Base-by-base conservation (phyloP, 1,284 basidiomycete genomes). In the Ustilago crameri region DNA sequence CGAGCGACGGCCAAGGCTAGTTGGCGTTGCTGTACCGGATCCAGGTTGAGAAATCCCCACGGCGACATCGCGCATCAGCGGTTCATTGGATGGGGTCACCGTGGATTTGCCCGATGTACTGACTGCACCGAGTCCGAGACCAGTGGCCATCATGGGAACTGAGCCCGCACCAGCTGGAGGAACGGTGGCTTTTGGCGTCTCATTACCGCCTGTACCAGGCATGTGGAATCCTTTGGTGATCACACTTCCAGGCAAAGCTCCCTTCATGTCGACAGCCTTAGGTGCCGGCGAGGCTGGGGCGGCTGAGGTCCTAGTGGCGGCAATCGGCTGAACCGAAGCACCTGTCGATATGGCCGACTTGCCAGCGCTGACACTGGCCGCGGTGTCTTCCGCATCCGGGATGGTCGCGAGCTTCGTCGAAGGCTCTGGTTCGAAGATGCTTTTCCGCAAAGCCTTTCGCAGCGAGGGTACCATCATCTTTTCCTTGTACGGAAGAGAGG, bases 401-500 rank as follows among this genome's bases (percentile, higher is more conserved):
- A 74, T 74, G 8, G 71, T 74, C 17, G 50, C 71, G 12, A 74
- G 66, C 59, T 66, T 74, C 14, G 50, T 49, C 17, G 41, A 32
- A 20, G 51, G 46, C 30, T 57, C 59, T 17, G 64, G 57, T 38
- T 72, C 65, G 27, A 55, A 63, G 52, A 61, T 68, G 46, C 66
- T 74, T 15, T 46, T 37, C 18, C 71, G 64, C 17, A 74, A 46
- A 9, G 80, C 80, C 38, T 79, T 75, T 4, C 72, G 57, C 30
- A 81, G 67, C 24, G 80, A 79, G 1, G 81, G 81, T 18, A 81
- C 80, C 60, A 83, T 61, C 67, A 79, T 68, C 44, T 71, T 74
- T 38, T 83, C 81, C 42, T 79, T 79, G 60, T 78, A 81, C 14
- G 81, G 81, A 41, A 83, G 46, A 15, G 74, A 77, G 12, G 81